A percentile compares a stretch with the other conserved stretches of the same genome.
Conservation (phyloP, 768 basidiomycete genomes). For the Trametes gibbosa region DNA sequence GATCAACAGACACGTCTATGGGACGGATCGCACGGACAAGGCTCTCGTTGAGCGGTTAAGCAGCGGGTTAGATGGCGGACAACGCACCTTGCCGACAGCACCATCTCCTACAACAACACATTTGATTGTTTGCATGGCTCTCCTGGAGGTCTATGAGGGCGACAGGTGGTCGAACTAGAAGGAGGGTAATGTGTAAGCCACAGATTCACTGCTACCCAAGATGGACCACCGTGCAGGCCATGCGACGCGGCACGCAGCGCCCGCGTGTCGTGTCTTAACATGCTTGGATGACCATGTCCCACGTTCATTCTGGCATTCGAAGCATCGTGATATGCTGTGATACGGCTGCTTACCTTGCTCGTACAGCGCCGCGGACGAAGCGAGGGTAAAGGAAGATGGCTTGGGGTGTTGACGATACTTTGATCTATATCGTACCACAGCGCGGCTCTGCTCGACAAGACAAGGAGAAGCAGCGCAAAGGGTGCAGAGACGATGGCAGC, state of each 20-base stretch:
- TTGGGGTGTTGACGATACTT: slow-evolving; percentile 9
- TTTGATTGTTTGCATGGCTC: slow-evolving; percentile 91
- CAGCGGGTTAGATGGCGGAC: background rate
- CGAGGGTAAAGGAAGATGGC: background rate
- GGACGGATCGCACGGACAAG: slow-evolving; percentile 5
- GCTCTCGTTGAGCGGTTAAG: background rate
- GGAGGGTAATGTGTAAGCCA: slow-evolving; percentile 4
- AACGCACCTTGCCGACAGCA: slow-evolving; percentile 93
- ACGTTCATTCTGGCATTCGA: background rate
- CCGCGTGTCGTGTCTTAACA: slow-evolving; percentile 15
- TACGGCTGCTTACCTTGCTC: slow-evolving; percentile 14
- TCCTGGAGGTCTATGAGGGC: slow-evolving; percentile 22
- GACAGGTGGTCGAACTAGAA: slow-evolving; percentile 4
- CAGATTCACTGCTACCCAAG: background rate
- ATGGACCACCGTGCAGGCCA: background rate
- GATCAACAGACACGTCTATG: slow-evolving; percentile 91
- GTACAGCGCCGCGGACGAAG: slow-evolving; percentile 1
- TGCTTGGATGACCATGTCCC: background rate
- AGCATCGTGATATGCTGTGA: background rate
- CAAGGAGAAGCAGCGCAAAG: background rate
- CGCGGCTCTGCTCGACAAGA: slow-evolving; percentile 5
- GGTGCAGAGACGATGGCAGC: background rate
- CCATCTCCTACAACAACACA: slow-evolving; percentile 97
- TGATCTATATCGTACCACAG: slow-evolving; percentile 16
- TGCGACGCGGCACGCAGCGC: slow-evolving; percentile 15